A percentile compares a stretch with the other conserved stretches of the same genome.
Conservation (phyloP, 2,329 filamentous ascomycete species). For the Claviceps sp. region DNA sequence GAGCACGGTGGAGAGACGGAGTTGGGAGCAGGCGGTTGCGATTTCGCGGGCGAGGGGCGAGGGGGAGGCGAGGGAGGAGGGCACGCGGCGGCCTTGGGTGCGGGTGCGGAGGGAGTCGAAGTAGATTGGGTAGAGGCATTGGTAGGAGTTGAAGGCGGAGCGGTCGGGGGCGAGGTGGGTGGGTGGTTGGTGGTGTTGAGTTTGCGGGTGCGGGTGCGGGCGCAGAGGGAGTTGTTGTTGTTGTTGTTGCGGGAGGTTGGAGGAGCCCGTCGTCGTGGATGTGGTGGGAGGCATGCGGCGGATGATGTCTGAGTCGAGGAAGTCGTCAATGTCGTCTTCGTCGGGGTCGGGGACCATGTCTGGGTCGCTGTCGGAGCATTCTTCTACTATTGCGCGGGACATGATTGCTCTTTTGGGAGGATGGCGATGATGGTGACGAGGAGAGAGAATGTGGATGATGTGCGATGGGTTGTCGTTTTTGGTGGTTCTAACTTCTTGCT, state of each 20-base stretch:
- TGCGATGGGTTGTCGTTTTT: no score
- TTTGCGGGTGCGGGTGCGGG: slow-evolving; percentile 1
- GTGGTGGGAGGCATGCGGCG: slow-evolving; percentile 22
- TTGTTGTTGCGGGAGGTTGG: slow-evolving; percentile 7
- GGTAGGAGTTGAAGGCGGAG: slow-evolving; percentile 56
- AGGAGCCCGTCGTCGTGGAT: background rate
- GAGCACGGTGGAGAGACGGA: slow-evolving; percentile 62
- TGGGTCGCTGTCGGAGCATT: slow-evolving; percentile 70
- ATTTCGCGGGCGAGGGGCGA: slow-evolving; percentile 87
- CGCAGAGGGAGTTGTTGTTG: slow-evolving; percentile 9
- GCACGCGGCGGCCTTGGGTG: slow-evolving; percentile 69
- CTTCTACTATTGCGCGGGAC: slow-evolving; percentile 84
- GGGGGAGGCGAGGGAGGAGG: slow-evolving; percentile 54
- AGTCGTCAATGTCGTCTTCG: slow-evolving; percentile 66
- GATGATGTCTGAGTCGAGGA: slow-evolving; percentile 43
- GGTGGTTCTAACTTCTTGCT: no score
- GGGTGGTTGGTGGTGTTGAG: slow-evolving; percentile 14
- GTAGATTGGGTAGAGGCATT: slow-evolving; percentile 91
- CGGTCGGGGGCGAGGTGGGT: slow-evolving; percentile 30
- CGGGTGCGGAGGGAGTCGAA: slow-evolving; percentile 69
- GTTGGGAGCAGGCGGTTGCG: slow-evolving; percentile 63
- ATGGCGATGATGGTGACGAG: no score
- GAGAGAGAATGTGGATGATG: no score
- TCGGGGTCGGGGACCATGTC: slow-evolving; percentile 61
- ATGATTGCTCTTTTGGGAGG: slow-evolving; percentile 28